phyloP scores from a whole-genome alignment of 306 rosid species.

The Styphnolobium japonicum region DNA sequence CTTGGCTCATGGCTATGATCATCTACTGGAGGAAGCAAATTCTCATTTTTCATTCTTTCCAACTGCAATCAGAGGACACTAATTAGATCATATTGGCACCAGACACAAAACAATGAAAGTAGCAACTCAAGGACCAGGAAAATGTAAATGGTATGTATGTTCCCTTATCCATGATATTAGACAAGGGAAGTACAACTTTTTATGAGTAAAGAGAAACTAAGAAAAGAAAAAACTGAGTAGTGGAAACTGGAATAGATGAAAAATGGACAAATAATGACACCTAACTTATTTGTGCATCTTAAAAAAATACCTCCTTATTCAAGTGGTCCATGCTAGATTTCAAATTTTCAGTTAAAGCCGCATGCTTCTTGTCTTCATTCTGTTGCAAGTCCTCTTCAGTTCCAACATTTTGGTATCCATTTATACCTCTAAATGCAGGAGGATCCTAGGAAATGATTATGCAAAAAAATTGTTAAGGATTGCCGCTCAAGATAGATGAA shows the following conservation, averaged over 20 bases:
- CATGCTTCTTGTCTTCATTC: conserved; percentile 50
- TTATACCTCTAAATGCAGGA: conserved; percentile 36
- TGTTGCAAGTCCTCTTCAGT: conserved; percentile 44
- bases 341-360: conserved; percentile 55
- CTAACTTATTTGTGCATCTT: background rate
- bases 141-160: conserved; percentile 8
- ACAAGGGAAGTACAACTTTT: conserved; percentile 2
- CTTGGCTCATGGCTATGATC: conserved; percentile 42
- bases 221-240: background rate
- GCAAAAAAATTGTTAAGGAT: conserved; percentile 26
- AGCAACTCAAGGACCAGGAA: background rate
- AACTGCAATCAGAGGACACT: conserved; percentile 57
- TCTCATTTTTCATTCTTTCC: conserved; percentile 85
- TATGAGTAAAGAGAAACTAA: background rate
- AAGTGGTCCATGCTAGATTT: conserved; percentile 80
- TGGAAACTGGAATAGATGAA: conserved; percentile 11
- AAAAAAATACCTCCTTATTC: conserved; percentile 65
- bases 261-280: background rate
- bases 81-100: conserved; percentile 13
- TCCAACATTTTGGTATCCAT: conserved; percentile 38
- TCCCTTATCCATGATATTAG: conserved; percentile 1
- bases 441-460: conserved; percentile 52
- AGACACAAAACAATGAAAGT: background rate
- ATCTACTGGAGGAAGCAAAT: conserved; percentile 49
- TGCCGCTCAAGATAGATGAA: conserved; percentile 13